Percentiles rank a stretch among this genome's conserved stretches.
phyloP scores from a whole-genome alignment of 805 yeast genomes.

The Teunomyces panamensis region DNA sequence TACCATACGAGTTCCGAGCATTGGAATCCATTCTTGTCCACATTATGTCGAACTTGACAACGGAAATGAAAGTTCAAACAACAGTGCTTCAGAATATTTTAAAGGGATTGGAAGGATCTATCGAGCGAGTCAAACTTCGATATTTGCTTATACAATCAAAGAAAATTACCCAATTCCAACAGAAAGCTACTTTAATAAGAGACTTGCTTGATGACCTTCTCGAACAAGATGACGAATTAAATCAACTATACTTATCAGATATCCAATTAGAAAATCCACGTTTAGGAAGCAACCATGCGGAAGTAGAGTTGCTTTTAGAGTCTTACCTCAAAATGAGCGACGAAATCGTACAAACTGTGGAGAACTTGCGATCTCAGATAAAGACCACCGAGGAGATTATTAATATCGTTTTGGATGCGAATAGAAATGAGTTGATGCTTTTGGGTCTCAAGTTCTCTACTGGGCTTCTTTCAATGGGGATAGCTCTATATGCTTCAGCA shows the following conservation, averaged over 20 bases:
- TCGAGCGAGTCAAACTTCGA: constrained; percentile 75
- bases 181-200: constrained; percentile 77
- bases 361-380: constrained; percentile 74
- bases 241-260: constrained; percentile 76
- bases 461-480: constrained; percentile 78
- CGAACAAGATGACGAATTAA: constrained; percentile 84
- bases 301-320: constrained; percentile 86
- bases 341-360: constrained; percentile 90
- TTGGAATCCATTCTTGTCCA: constrained; percentile 82
- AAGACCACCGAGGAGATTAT: constrained; percentile 93
- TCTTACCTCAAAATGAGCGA: constrained; percentile 88
- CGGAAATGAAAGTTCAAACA: constrained; percentile 83
- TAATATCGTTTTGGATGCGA: constrained; percentile 87
- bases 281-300: constrained; percentile 67
- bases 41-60: constrained; percentile 71
- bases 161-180: constrained; percentile 76
- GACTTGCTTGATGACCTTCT: constrained; percentile 82
- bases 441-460: constrained; percentile 80
- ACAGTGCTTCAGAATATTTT: constrained; percentile 73
- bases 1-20: constrained; percentile 90
- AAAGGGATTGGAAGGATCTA: constrained; percentile 73
- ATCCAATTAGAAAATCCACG: constrained; percentile 44
- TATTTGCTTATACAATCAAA: constrained; percentile 81
- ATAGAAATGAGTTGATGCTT: constrained; percentile 89
- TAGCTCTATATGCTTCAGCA: constrained; percentile 77